phyloP scores from a whole-genome alignment of 2,329 filamentous ascomycete species.

The Curvularia verruculosa region DNA sequence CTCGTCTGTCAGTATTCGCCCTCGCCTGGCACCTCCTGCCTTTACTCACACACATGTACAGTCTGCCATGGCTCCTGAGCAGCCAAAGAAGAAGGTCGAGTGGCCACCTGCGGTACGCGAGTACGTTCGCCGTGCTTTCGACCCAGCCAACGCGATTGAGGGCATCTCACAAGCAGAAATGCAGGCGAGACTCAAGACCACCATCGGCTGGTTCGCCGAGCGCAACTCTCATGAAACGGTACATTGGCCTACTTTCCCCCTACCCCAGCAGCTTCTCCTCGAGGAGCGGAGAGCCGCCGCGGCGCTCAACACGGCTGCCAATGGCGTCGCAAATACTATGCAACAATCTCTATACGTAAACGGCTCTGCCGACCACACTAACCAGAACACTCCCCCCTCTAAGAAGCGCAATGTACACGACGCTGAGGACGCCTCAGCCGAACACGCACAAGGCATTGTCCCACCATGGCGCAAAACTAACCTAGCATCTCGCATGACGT shows the following conservation, averaged over 20 bases:
- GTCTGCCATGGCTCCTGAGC: slow-evolving; percentile 24
- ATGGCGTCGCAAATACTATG: slow-evolving; percentile 40
- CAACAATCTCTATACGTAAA: slow-evolving; percentile 24
- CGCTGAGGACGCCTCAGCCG: slow-evolving; percentile 56
- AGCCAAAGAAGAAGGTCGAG: slow-evolving; percentile 63
- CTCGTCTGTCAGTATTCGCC: slow-evolving; percentile 27
- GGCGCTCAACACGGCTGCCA: slow-evolving; percentile 24
- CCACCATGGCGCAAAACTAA: slow-evolving; percentile 78
- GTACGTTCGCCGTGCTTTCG: slow-evolving; percentile 90
- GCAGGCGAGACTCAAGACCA: slow-evolving; percentile 81
- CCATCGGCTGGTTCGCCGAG: slow-evolving; percentile 83
- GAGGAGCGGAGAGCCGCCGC: slow-evolving; percentile 58
- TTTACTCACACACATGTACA: slow-evolving; percentile 26
- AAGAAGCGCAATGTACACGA: slow-evolving; percentile 85
- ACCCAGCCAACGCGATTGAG: slow-evolving; percentile 65
- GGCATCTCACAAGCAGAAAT: slow-evolving; percentile 67
- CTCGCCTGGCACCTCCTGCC: background rate
- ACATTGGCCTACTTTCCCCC: slow-evolving; percentile 82
- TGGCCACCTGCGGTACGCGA: slow-evolving; percentile 83
- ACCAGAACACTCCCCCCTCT: slow-evolving; percentile 52
- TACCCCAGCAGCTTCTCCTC: slow-evolving; percentile 84
- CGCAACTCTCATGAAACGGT: slow-evolving; percentile 71
- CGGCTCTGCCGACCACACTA: slow-evolving; percentile 33
- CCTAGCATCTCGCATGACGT: slow-evolving; percentile 76
- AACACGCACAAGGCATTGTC: slow-evolving; percentile 58